Conservation (phyloP, 345 rosid genomes). For the Erodium maritimum region DNA sequence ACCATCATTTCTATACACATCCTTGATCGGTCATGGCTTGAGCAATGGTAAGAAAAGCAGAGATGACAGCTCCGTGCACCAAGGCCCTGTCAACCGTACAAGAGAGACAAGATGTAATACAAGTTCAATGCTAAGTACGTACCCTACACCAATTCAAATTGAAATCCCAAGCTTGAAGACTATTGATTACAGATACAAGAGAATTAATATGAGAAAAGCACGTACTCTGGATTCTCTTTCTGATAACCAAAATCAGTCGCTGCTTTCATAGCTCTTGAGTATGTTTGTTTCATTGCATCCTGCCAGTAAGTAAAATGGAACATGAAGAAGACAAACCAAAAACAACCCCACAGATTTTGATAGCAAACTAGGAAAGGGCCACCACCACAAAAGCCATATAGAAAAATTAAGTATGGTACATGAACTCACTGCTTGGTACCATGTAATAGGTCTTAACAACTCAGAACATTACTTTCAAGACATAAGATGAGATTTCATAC, state of each 20-base stretch:
- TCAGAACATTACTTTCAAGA: too few species aligned
- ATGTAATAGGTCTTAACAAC: too few species aligned
- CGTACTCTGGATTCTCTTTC: slow-evolving; percentile 94
- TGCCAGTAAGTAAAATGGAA: slow-evolving; percentile 22
- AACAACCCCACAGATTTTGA: background rate
- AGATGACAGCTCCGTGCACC: slow-evolving; percentile 75
- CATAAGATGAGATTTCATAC: too few species aligned
- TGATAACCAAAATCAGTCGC: slow-evolving; percentile 90
- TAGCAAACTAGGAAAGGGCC: background rate
- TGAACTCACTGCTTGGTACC: too few species aligned
- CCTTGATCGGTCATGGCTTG: slow-evolving; percentile 99
- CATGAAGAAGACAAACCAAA: background rate
- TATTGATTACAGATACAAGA: background rate
- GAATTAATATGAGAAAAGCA: slow-evolving; percentile 6
- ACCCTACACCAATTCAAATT: background rate
- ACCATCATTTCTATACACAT: slow-evolving; percentile 75
- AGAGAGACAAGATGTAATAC: background rate
- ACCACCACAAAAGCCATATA: background rate
- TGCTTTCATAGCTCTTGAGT: slow-evolving; percentile 78
- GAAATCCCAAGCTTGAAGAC: background rate
- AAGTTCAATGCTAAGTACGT: background rate
- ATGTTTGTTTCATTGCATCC: slow-evolving; percentile 96
- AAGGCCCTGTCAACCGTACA: slow-evolving; percentile 51
- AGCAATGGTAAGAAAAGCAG: slow-evolving; percentile 85
- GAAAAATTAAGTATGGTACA: too few species aligned